Conservation (phyloP, 768 basidiomycete species). For the Rhizopogon vulgaris region DNA sequence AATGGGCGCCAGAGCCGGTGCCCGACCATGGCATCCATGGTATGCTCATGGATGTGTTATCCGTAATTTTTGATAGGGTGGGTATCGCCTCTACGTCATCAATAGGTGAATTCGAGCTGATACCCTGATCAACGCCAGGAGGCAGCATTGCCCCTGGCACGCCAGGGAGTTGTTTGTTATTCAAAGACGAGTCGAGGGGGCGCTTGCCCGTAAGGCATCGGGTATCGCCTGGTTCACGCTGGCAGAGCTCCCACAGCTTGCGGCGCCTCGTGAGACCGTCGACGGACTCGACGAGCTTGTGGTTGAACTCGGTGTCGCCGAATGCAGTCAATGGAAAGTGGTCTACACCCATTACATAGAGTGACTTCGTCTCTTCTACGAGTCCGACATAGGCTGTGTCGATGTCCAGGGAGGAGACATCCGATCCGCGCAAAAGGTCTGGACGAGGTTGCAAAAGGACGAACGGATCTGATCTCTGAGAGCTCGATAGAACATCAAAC, state of each 20-base stretch:
- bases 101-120: constrained; percentile 4
- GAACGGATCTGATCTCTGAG: constrained; percentile 54
- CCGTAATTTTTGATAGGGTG: constrained; percentile 11
- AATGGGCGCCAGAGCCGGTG: not conserved
- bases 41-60: constrained; percentile 8
- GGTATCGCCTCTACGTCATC: constrained; percentile 11
- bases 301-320: constrained; percentile 38
- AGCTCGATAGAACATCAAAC: constrained; percentile 62
- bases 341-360: constrained; percentile 82
- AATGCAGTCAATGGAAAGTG: constrained; percentile 81
- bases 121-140: constrained; percentile 15
- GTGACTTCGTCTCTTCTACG: constrained; percentile 61
- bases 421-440: constrained; percentile 55
- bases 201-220: constrained; percentile 62
- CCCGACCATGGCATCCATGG: constrained; percentile 12
- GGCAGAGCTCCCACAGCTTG: constrained; percentile 37
- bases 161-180: constrained; percentile 56
- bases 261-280: constrained; percentile 41
- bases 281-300: constrained; percentile 32
- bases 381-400: constrained; percentile 79
- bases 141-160: constrained; percentile 34
- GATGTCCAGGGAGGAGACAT: constrained; percentile 27
- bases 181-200: constrained; percentile 41
- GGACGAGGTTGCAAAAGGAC: constrained; percentile 86
- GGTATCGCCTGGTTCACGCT: constrained; percentile 35